Conservation (phyloP, 495 filamentous ascomycete species). For the Neurospora sp. region DNA sequence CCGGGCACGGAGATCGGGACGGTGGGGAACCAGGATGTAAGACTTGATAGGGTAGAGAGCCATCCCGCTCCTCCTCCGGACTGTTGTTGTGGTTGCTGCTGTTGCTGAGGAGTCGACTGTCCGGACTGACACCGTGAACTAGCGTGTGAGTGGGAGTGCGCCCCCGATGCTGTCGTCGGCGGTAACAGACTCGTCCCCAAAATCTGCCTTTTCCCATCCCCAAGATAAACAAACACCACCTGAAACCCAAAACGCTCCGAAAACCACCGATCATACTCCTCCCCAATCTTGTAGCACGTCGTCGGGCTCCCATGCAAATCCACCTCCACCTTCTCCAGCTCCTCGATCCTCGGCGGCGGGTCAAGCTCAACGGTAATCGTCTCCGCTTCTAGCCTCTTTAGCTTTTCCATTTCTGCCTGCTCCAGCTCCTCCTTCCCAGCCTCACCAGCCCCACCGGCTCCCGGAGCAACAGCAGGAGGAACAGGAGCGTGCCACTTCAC, state of each 20-base stretch:
- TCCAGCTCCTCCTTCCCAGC: neutral
- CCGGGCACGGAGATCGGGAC: constrained; percentile 17
- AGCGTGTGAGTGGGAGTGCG: neutral
- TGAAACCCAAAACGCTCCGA: constrained; percentile 56
- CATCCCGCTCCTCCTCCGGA: constrained; percentile 19
- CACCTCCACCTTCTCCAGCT: constrained; percentile 43
- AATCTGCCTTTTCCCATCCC: constrained; percentile 49
- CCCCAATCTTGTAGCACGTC: constrained; percentile 56
- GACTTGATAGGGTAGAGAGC: constrained; percentile 31
- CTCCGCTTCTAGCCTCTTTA: neutral
- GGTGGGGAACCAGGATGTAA: neutral
- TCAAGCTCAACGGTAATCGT: neutral
- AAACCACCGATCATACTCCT: constrained; percentile 63
- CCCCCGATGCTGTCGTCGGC: neutral
- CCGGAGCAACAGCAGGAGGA: too few relatives aligned
- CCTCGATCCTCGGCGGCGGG: constrained; percentile 12
- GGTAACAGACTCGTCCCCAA: constrained; percentile 46
- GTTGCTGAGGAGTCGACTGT: constrained; percentile 2
- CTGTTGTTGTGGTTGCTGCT: neutral
- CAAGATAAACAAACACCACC: constrained; percentile 60
- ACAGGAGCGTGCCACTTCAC: neutral
- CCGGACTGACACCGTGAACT: neutral
- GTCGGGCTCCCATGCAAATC: constrained; percentile 55
- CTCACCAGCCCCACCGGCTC: too few relatives aligned
- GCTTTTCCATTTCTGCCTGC: neutral